Base-by-base conservation (phyloP, 805 yeast genomes). In the Sugiyamaella lignohabitans region DNA sequence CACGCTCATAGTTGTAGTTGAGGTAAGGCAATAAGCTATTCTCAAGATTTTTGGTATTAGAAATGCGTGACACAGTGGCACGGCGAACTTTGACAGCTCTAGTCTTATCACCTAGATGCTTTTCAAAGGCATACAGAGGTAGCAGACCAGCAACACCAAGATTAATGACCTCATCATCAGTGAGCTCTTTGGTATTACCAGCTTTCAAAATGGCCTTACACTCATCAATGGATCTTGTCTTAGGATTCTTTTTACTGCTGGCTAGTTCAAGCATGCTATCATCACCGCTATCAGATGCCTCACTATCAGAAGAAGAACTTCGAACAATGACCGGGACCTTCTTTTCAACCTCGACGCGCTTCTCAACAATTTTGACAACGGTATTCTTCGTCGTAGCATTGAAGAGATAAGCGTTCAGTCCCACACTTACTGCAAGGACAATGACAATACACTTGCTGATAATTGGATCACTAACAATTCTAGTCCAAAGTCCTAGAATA, bases 21-120 rank as follows among this genome's bases (percentile, higher is more conserved):
- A 73, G 70, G 66, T 79, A 88, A 16, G 99, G 99, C 53, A 93
- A 72, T 53, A 79, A 76, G 29, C 76, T 71, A 2, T 83, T 68
- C 54, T 80, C 82, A 46, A 93, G 72, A 16, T 86, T 80, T 46
- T 95, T 88, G 17, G 94, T 87, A 57, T 80, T 76, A 4, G 96
- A 87, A 45, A 87, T 66, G 43, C 79, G 75, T 17, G 97, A 86
- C 58, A 93, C 84, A n/a, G 95, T 89, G 47, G 79, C 80, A 69
- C 99, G 84, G 69, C 99, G 89, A 46, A 93, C 83, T 38, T 76
- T 74, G 55, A 93, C 99, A 3, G 99, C 99, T 58, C 99, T 81
- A 5, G 89, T 79, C 50, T 82, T 87, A 62, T 93, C 93, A 23
- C 74, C 84, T 50, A 93, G 75, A 67, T 87, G 91, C 66, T 91